A percentile compares a stretch with the other conserved stretches of the same genome.
These are phyloP conservation scores for Chlorella sp. DNA, from an alignment of 139 green algal genomes.

Conservation along the genomic window DNA sequence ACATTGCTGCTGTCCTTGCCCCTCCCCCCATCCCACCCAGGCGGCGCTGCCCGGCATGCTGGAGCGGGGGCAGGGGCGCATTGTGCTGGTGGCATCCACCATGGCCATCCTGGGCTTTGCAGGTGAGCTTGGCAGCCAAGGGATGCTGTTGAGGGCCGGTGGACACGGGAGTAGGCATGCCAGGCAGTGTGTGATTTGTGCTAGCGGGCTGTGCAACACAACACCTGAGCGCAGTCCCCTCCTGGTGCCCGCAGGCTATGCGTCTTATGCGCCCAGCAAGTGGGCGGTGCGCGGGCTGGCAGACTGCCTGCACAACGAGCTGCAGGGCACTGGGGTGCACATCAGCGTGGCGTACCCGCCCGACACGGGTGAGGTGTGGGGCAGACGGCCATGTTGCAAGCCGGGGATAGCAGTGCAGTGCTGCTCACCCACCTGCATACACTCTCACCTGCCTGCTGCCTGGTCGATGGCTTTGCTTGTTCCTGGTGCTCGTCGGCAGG, in stretches of 20 bases:
- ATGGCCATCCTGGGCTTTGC: slow-evolving; percentile 62
- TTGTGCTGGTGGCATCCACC: slow-evolving; percentile 68
- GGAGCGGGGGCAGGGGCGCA: slow-evolving; percentile 59
- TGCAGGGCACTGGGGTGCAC: slow-evolving; percentile 64
- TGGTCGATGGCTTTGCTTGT: too few relatives aligned
- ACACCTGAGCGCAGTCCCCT: neutral
- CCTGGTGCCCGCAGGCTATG: slow-evolving; percentile 56
- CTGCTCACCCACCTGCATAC: too few relatives aligned
- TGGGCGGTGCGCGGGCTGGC: slow-evolving; percentile 83
- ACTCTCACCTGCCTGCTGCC: too few relatives aligned
- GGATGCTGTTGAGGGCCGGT: too few relatives aligned
- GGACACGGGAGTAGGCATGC: too few relatives aligned
- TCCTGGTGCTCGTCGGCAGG: too few relatives aligned
- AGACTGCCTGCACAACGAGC: slow-evolving; percentile 85
- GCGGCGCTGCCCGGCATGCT: slow-evolving; percentile 76
- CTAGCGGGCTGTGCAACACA: too few relatives aligned
- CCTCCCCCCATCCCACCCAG: slow-evolving; percentile 14
- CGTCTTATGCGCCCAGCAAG: slow-evolving; percentile 81
- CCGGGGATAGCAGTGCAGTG: too few relatives aligned
- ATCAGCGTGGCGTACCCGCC: slow-evolving; percentile 80
- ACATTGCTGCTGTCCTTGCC: too few relatives aligned
- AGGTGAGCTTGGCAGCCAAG: neutral
- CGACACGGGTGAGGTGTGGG: slow-evolving; percentile 61
- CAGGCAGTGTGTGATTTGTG: too few relatives aligned
- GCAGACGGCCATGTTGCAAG: neutral